phyloP scores from a whole-genome alignment of 148 eudicot species.

The Spergularia bocconei region DNA sequence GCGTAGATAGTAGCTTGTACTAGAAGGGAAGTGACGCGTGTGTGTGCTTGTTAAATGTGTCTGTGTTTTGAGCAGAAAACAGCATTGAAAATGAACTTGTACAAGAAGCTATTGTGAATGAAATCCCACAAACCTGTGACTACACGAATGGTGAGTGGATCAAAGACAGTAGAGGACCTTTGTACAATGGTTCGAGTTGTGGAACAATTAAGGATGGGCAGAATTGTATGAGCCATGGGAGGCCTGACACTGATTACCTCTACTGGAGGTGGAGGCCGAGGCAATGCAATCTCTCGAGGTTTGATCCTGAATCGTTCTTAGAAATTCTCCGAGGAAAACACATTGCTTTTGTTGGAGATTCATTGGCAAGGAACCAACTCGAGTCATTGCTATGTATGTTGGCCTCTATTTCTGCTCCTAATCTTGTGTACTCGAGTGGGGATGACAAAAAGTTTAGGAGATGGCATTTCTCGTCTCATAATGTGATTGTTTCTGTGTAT shows the following conservation, averaged over 20 bases:
- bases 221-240: constrained; percentile 77
- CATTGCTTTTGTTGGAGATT: constrained; percentile 93
- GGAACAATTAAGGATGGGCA: constrained; percentile 72
- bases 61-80: constrained; percentile 33
- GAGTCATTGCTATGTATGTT: constrained; percentile 84
- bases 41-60: neutral
- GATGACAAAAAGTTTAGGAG: constrained; percentile 68
- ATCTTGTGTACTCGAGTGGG: constrained; percentile 50
- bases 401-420: constrained; percentile 50
- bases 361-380: constrained; percentile 87
- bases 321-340: constrained; percentile 47
- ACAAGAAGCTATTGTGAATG: neutral
- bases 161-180: constrained; percentile 42
- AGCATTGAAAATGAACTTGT: constrained; percentile 20
- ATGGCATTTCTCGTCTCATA: constrained; percentile 63
- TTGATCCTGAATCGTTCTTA: constrained; percentile 61
- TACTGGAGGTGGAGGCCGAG: constrained; percentile 81
- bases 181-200: constrained; percentile 78
- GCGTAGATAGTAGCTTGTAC: too few relatives aligned
- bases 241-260: constrained; percentile 66
- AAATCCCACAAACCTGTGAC: constrained; percentile 43
- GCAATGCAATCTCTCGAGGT: constrained; percentile 59
- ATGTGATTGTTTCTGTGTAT: constrained; percentile 56
- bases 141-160: constrained; percentile 77
- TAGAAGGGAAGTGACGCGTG: neutral